A percentile compares a stretch with the other conserved stretches of the same genome.
These are phyloP conservation scores for Silene uniflora DNA, from an alignment of 148 eudicot species.

Conservation along the genomic window DNA sequence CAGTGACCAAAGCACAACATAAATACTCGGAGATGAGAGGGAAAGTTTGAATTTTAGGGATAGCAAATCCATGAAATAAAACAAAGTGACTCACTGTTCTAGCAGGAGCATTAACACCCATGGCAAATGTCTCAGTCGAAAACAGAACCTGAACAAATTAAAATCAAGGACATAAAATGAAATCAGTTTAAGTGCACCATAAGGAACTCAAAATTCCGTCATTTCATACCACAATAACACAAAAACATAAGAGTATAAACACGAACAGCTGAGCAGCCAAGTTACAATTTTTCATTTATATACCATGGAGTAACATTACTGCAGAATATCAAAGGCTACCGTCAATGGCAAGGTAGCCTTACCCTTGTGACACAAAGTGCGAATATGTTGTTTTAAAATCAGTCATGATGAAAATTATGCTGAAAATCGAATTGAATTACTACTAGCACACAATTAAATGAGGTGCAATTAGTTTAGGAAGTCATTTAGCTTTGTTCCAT, in stretches of 20 bases:
- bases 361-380: no score
- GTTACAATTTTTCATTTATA: neutral
- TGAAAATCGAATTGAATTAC: neutral
- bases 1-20: slow-evolving; percentile 1
- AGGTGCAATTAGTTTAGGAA: neutral
- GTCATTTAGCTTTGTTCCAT: neutral
- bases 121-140: slow-evolving; percentile 99
- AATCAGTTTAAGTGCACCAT: slow-evolving; percentile 2
- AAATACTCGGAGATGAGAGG: neutral
- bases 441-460: neutral
- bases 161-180: slow-evolving; percentile 6
- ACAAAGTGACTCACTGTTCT: slow-evolving; percentile 69
- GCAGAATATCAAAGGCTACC: neutral
- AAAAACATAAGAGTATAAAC: neutral
- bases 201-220: neutral
- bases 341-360: no score
- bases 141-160: slow-evolving; percentile 65
- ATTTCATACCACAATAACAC: neutral
- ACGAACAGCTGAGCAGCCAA: neutral
- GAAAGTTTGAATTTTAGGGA: neutral
- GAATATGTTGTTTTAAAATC: no score
- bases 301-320: neutral
- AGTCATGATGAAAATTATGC: no score
- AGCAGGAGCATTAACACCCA: slow-evolving; percentile 99
- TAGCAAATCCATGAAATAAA: neutral